Percentiles rank a stretch among this genome's conserved stretches.
phyloP scores from a whole-genome alignment of 345 rosid genomes.

The Bruguiera sexangula region DNA sequence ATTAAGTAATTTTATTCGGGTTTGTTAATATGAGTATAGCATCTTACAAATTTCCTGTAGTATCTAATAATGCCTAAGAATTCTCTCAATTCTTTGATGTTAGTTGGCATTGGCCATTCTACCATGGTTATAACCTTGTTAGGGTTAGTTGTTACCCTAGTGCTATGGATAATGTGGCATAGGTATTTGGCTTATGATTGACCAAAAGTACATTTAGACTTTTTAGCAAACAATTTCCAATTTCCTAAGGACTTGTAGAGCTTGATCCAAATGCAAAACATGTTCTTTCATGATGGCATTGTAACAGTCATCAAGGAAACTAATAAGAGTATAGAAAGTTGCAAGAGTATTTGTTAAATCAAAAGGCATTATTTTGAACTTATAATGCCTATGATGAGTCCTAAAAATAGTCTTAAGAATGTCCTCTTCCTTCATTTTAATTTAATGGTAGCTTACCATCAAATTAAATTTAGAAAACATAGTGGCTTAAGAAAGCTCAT shows the following conservation, averaged over 20 bases:
- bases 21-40: background rate
- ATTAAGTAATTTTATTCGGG: background rate
- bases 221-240: background rate
- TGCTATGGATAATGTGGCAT: background rate
- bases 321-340: too few species aligned
- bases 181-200: background rate
- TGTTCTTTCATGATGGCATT: background rate
- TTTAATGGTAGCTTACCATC: too few species aligned
- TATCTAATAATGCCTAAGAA: background rate
- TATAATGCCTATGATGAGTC: too few species aligned
- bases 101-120: background rate
- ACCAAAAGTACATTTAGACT: background rate
- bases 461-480: too few species aligned
- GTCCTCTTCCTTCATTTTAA: too few species aligned
- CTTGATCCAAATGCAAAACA: background rate
- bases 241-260: background rate
- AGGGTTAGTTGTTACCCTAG: background rate
- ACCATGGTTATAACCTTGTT: background rate
- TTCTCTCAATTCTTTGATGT: too few species aligned
- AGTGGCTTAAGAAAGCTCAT: too few species aligned
- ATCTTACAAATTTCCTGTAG: too few species aligned
- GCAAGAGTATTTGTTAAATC: too few species aligned
- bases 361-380: too few species aligned
- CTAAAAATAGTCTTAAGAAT: too few species aligned
- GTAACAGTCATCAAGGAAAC: too few species aligned